These are phyloP conservation scores for Fusarium ambrosium DNA, from an alignment of 2,329 filamentous ascomycete genomes.

Conservation along the genomic window DNA sequence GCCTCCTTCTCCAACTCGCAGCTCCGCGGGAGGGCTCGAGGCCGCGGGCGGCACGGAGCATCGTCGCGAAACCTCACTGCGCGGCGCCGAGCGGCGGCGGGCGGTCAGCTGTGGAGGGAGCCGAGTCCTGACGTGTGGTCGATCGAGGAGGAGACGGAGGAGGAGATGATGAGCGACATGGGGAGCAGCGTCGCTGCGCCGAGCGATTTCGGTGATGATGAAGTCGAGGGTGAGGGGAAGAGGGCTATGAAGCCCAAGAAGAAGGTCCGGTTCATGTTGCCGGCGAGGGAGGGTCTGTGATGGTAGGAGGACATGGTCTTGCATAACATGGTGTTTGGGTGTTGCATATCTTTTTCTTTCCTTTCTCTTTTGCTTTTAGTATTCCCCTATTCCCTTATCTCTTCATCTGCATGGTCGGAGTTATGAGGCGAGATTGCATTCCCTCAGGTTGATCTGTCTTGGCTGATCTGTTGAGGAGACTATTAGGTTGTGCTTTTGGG, in stretches of 20 bases:
- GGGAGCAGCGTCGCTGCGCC: slow-evolving; percentile 49
- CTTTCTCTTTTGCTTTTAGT: neutral
- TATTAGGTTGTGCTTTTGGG: slow-evolving; percentile 21
- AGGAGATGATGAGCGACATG: slow-evolving; percentile 63
- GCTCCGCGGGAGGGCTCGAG: slow-evolving; percentile 49
- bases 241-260: slow-evolving; percentile 66
- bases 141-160: slow-evolving; percentile 71
- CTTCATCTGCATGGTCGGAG: slow-evolving; percentile 39
- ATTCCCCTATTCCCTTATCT: slow-evolving; percentile 1
- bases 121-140: slow-evolving; percentile 72
- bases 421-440: slow-evolving; percentile 34
- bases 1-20: slow-evolving; percentile 46
- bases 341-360: slow-evolving; percentile 25
- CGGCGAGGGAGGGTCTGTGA: slow-evolving; percentile 52
- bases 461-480: slow-evolving; percentile 33
- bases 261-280: slow-evolving; percentile 69
- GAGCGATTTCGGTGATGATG: slow-evolving; percentile 50
- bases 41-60: slow-evolving; percentile 49
- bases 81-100: slow-evolving; percentile 52
- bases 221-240: slow-evolving; percentile 36
- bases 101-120: slow-evolving; percentile 64
- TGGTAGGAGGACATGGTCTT: slow-evolving; percentile 9
- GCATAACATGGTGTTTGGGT: slow-evolving; percentile 44
- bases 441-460: slow-evolving; percentile 31
- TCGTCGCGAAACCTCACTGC: slow-evolving; percentile 46